phyloP scores from a whole-genome alignment of 805 yeast species.

The Blastobotrys terrestris region DNA sequence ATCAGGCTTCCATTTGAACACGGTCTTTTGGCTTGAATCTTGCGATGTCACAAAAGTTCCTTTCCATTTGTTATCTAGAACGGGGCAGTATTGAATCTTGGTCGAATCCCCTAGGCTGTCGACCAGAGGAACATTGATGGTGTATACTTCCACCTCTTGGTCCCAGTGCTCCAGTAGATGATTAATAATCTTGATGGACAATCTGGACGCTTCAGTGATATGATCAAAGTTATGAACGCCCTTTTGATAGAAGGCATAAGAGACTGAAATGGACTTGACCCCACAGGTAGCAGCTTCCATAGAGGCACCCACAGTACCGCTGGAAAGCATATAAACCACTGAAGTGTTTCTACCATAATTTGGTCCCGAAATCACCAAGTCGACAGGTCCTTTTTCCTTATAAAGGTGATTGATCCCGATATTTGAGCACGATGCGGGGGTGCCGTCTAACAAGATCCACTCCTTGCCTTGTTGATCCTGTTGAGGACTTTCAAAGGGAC shows the following conservation, averaged over 20 bases:
- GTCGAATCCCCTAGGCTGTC: conserved; percentile 51
- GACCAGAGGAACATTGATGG: conserved; percentile 79
- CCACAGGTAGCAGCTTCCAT: conserved; percentile 79
- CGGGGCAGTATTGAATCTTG: conserved; percentile 66
- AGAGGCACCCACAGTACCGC: conserved; percentile 97
- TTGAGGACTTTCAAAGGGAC: conserved; percentile 28
- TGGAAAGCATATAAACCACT: conserved; percentile 78
- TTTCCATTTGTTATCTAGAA: conserved; percentile 75
- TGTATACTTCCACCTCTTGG: conserved; percentile 57
- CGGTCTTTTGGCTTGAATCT: conserved; percentile 32
- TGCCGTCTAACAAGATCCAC: conserved; percentile 84
- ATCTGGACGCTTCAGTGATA: conserved; percentile 57
- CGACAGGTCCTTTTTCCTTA: conserved; percentile 52
- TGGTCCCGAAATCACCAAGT: conserved; percentile 89
- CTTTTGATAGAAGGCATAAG: conserved; percentile 67
- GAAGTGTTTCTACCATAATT: conserved; percentile 92
- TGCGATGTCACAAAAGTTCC: conserved; percentile 43
- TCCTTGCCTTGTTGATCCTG: conserved; percentile 3
- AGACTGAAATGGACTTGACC: conserved; percentile 65
- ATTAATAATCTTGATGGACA: conserved; percentile 58
- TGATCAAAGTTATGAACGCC: conserved; percentile 43
- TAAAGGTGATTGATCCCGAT: conserved; percentile 74
- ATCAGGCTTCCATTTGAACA: conserved; percentile 80
- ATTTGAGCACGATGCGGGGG: conserved; percentile 95
- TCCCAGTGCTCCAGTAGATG: conserved; percentile 57